Conservation (phyloP, 305 asterid species). For the Solanum hybrid region DNA sequence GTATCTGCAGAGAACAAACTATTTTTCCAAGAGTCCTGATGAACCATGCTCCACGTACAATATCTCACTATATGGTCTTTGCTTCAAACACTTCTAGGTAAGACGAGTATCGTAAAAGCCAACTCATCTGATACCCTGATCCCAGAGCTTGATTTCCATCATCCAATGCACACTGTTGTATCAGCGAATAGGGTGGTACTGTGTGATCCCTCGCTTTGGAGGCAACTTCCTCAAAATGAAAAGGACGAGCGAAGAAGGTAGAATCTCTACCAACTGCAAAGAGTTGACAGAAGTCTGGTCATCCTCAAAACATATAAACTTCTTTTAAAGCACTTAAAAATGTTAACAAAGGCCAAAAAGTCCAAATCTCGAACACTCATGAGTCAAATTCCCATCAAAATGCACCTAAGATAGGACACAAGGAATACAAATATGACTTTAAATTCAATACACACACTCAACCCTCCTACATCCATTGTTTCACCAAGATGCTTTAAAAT, state of each 20-base stretch:
- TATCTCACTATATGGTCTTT: not conserved
- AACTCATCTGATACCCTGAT: not conserved
- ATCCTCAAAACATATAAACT: not conserved
- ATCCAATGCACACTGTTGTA: not conserved
- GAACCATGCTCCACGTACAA: not conserved
- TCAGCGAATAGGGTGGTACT: conserved; percentile 87
- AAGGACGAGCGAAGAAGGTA: conserved; percentile 89
- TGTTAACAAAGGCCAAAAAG: not conserved
- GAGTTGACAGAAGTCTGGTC: not conserved
- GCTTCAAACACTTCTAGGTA: not conserved
- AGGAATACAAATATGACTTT: not conserved
- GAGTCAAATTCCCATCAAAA: not conserved
- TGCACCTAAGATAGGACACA: not conserved
- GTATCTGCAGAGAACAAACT: not conserved
- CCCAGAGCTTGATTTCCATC: conserved; percentile 1
- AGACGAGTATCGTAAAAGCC: conserved; percentile 7
- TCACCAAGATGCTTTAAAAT: not conserved
- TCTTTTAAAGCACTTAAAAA: not conserved
- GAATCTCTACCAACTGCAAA: conserved; percentile 77
- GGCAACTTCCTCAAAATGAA: conserved; percentile 95
- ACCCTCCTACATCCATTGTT: not conserved
- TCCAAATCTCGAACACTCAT: not conserved
- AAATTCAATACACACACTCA: not conserved
- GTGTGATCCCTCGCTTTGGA: conserved; percentile 84
- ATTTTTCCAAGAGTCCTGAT: not conserved